Evolutionary conservation across 2,329 filamentous ascomycete species (phyloP).

Genomic region (Fusarium albosuccineum): DNA sequence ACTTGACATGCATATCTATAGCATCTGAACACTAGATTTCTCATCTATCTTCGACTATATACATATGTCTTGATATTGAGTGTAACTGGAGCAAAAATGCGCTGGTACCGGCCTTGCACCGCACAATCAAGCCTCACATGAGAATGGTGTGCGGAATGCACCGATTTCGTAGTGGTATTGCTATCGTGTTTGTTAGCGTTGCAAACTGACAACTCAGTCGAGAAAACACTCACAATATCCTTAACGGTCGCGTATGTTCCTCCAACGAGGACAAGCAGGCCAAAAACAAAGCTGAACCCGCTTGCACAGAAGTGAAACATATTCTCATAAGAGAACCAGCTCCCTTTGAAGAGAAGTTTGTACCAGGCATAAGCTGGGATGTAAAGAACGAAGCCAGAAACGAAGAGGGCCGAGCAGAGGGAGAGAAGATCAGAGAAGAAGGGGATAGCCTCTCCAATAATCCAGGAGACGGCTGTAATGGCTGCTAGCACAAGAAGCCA

Average conservation of each 20-base stretch:
- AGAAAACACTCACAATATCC: conserved; percentile 19
- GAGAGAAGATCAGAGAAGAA: conserved; percentile 76
- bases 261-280: conserved; percentile 23
- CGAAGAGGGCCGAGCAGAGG: conserved; percentile 60
- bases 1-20: no score
- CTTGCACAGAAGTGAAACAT: conserved; percentile 7
- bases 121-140: background rate
- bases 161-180: conserved; percentile 19
- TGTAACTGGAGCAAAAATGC: no score
- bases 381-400: conserved; percentile 56
- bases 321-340: conserved; percentile 23
- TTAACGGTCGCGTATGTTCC: conserved; percentile 26
- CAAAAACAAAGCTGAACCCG: conserved; percentile 11
- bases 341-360: conserved; percentile 47
- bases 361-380: conserved; percentile 56
- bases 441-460: conserved; percentile 76
- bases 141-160: conserved; percentile 6
- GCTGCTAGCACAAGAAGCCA: conserved; percentile 70
- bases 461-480: conserved; percentile 58
- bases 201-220: background rate
- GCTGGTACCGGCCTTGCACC: no score
- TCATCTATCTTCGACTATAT: no score
- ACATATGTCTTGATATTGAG: no score
- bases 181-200: conserved; percentile 7
- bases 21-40: no score